Conservation (phyloP, 2,329 filamentous ascomycete genomes). For the Trichoderma aggressivum region DNA sequence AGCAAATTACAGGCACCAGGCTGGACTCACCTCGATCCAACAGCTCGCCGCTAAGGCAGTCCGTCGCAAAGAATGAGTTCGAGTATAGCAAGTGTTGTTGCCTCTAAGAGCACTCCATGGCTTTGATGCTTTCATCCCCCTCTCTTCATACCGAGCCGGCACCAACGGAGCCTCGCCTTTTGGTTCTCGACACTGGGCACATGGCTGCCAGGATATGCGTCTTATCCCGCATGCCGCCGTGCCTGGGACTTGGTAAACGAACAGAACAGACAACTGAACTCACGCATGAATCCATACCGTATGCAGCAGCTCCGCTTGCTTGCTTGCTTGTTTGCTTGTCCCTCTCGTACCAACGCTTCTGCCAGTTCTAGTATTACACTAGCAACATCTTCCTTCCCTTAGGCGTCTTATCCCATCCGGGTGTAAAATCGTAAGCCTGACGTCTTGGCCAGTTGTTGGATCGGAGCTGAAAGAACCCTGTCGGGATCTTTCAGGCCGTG, state of each 20-base stretch:
- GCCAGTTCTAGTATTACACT: background rate
- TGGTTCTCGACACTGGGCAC: background rate
- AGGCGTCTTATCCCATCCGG: background rate
- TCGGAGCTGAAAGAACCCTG: conserved; percentile 1
- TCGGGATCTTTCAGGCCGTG: background rate
- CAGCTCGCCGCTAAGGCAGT: background rate
- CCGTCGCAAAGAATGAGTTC: background rate
- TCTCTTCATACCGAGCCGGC: background rate
- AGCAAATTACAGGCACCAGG: background rate
- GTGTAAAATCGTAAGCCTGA: background rate
- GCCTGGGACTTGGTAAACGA: background rate
- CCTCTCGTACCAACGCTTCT: background rate
- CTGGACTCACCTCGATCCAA: background rate
- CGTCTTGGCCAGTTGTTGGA: background rate
- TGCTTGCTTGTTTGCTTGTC: background rate
- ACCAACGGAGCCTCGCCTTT: background rate
- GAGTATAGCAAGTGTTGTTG: background rate
- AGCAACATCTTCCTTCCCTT: background rate
- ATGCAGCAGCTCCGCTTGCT: background rate
- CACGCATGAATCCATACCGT: background rate
- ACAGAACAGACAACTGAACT: background rate
- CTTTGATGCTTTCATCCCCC: background rate
- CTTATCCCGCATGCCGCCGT: background rate
- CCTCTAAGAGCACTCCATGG: background rate
- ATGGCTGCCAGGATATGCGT: background rate